Base-by-base conservation (phyloP, 2,329 filamentous ascomycete species). In the Aspergillus hiratsukae region DNA sequence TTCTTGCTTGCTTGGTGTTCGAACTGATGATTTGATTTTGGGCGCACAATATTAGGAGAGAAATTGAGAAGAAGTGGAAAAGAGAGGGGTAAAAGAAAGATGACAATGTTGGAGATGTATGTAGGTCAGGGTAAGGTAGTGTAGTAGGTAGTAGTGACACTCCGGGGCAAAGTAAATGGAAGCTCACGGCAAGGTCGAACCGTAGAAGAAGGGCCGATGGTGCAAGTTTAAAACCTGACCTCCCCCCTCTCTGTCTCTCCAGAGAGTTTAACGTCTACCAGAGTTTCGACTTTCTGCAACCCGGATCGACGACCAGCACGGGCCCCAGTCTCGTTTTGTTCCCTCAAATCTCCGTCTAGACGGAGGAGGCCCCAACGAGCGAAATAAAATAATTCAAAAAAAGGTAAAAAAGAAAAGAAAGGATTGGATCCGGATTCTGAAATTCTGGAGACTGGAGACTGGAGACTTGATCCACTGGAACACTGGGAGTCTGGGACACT, bases 201-300 rank as follows among this genome's bases (percentile, higher is more conserved):
- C 62, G 61, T 58, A 61, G 56, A 51, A 58, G 40, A 59, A 60
- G 55, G 58, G 60, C 54, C 50, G 58, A 56, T 57, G 58, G 60
- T 54, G 58, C 57, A 53, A 62, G 58, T 62, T 60, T 62, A 59
- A 61, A 61, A 56, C 53, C 55, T 55, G 21, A 45, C 57, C 55
- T 53, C 49, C 41, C 56, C 56, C 55, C 58, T 52, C 27, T 21
- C 27, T 19, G 23, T 29, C 48, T 29, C 17, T 29, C 27, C 27
- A n/a, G 48, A 56, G 58, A 60, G 54, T 60, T 59, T 58, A 58
- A 58, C 62, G 68, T 63, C 64, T 65, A 66, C 65, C 66, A 70
- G 64, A 64, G 60, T 64, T 61, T 66, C 64, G 64, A 64, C 43
- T 17, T 43, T 46, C 43, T 46, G 63, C 48, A 56, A 58, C 54